Base-by-base conservation (phyloP, 192 early-diverging fungal species). In the Diversispora epigaea region DNA sequence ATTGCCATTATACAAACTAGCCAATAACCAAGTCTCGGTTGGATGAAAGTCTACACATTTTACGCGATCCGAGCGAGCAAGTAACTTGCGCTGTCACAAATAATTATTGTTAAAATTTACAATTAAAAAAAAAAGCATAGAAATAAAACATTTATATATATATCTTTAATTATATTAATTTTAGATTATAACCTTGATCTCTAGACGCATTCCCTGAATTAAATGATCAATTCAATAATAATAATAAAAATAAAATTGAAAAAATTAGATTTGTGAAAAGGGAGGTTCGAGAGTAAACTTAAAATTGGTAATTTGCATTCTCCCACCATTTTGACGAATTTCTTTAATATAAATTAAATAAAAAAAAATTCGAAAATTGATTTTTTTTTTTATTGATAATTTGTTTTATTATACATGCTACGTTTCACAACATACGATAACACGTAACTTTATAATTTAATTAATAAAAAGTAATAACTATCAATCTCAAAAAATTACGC, bases 41-140 rank as follows among this genome's bases (percentile, higher is more conserved):
- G 98, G 98, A 80, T 99, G 98, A 83, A 97, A 93, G 85, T 99
- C 98, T 64, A 99, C 86, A 64, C 93, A 92, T 85, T 99, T 99
- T 71, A 99, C 96, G 78, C 98, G 91, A 81, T 97, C 96, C 8
- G 91, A 94, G 77, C 88, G 93, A 71, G 89, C 83, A 68, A 89
- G 77, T 43, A 94, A 80, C 80, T 88, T 90, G 80, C 86, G 84
- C 85, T 87, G 52, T 61, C 70, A 19, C 9, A 67, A 22, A 49
- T 39, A 63, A 45, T 14, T 62, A 32, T 22, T 58, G 11, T 6
- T 9, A 50, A 63, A 39, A 5, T 40, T 25, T 14, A 8, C 8
- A 7, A 12, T 44, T 32, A 12, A 6, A 68, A 41, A 32, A n/a
- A 17, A 25, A 49, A 44, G 32, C 4, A 19, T 12, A 66, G 9